Evolutionary conservation across 805 yeast genomes (phyloP).

Genomic region (Saturnispora dispora): DNA sequence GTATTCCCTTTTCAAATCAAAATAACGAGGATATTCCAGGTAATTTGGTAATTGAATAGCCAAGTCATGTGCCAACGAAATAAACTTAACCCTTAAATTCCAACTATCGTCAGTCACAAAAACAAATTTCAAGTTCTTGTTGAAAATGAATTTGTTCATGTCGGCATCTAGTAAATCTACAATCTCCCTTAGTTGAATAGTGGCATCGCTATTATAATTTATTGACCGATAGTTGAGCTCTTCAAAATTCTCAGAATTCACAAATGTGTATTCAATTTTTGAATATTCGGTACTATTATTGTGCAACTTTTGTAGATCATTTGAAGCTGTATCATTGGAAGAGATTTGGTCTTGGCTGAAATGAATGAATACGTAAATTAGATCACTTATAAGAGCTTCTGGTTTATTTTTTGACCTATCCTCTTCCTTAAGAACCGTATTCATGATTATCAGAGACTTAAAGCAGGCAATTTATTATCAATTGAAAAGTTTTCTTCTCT

Average conservation of each 20-base stretch:
- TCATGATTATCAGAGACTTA: neutral
- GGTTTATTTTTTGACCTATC: neutral
- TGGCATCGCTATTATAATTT: neutral
- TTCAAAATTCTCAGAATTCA: neutral
- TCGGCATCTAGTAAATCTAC: conserved; percentile 1
- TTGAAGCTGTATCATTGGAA: neutral
- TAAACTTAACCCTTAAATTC: conserved; percentile 68
- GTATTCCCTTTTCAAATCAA: conserved; percentile 70
- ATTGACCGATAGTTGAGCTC: neutral
- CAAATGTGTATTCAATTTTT: neutral
- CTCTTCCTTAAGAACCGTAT: neutral
- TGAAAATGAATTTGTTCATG: neutral
- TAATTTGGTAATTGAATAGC: conserved; percentile 63
- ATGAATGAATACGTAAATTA: neutral
- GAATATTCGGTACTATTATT: neutral
- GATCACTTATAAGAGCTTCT: neutral
- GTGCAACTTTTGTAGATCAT: neutral
- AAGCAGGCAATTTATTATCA: neutral
- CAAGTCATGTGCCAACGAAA: conserved; percentile 75
- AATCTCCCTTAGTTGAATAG: neutral
- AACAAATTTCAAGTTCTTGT: conserved; percentile 34
- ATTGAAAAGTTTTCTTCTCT: neutral
- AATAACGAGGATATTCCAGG: conserved; percentile 64
- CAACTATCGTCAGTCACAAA: conserved; percentile 59
- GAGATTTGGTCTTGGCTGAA: neutral